Evolutionary conservation across 345 rosid genomes (phyloP).

Genomic region (Trapa incisa): DNA sequence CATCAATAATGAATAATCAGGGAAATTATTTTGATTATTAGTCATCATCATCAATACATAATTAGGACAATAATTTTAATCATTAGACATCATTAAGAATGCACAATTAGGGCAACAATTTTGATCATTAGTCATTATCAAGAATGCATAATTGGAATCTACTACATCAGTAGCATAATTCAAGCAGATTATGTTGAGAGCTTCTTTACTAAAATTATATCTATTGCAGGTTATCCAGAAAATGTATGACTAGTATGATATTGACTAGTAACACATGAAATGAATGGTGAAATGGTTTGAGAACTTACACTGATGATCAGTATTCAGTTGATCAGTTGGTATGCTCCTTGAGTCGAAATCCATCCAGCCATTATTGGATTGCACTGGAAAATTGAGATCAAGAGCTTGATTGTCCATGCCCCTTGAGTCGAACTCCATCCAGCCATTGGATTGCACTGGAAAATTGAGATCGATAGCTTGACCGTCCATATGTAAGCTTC

Average conservation of each 20-base stretch:
- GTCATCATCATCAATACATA: too few species aligned
- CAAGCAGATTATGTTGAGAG: not conserved
- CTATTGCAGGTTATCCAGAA: too few species aligned
- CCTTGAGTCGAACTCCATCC: not conserved
- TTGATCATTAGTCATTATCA: not conserved
- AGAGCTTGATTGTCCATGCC: not conserved
- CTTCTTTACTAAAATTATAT: not conserved
- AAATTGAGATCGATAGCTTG: constrained; percentile 3
- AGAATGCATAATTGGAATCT: not conserved
- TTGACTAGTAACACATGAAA: not conserved
- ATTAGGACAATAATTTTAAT: too few species aligned
- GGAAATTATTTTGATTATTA: too few species aligned
- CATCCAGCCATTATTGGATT: not conserved
- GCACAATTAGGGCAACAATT: constrained; percentile 3
- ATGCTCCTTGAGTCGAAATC: not conserved
- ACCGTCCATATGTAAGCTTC: not conserved
- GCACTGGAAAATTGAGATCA: constrained; percentile 4
- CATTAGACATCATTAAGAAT: too few species aligned
- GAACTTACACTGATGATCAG: not conserved
- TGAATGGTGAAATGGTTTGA: not conserved
- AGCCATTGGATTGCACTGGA: constrained; percentile 3
- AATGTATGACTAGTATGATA: not conserved
- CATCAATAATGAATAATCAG: too few species aligned
- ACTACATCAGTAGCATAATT: not conserved
- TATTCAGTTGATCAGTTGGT: not conserved